Base-by-base conservation (phyloP, 2,329 filamentous ascomycete genomes). In the Penicillium corylophilum region DNA sequence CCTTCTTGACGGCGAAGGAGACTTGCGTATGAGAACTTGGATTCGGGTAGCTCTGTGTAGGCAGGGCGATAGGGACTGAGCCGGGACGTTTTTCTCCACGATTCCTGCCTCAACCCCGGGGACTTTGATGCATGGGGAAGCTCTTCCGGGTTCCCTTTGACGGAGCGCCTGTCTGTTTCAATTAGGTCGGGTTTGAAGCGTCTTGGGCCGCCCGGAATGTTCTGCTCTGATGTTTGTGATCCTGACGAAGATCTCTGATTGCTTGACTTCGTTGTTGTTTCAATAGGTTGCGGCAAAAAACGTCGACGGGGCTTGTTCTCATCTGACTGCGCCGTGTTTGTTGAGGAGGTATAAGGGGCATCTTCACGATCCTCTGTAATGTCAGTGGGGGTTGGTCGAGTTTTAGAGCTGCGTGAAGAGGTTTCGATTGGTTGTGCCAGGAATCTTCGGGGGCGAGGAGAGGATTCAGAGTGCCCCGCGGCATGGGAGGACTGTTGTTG, bases 241-340 rank as follows among this genome's bases (percentile, higher is more conserved):
- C 12, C n/a, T 23, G 36, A 16, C 39, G 50, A 23, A 35, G 56
- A 43, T 56, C 62, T 55, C 60, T 45, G 66, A 64, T 64, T 77
- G 77, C 63, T 83, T 76, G 66, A 77, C 81, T 42, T 82, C 81
- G 82, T 86, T 8, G 87, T 90, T 8, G 87, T 90, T 70, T 91
- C 88, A 57, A 91, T 82, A 15, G 87, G 67, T 26, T 68, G 57
- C 5, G 66, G 65, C n/a, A 63, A 46, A 43, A 70, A 67, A 41
- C 59, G 62, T 46, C 62, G 60, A 18, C 48, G 38, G 15, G 53
- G 45, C 28, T 31, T 44, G 22, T 38, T 28, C 39, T 45, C 39
- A 2, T 40, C 33, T 26, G 24, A 10, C 38, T 33, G 46, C 26
- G 29, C 42, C 44, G 51, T 46, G 35, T n/a, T 40, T 5, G 44